Percentiles rank a stretch among this genome's conserved stretches.
Conservation (phyloP, 495 filamentous ascomycete genomes). For the Neurospora africana region DNA sequence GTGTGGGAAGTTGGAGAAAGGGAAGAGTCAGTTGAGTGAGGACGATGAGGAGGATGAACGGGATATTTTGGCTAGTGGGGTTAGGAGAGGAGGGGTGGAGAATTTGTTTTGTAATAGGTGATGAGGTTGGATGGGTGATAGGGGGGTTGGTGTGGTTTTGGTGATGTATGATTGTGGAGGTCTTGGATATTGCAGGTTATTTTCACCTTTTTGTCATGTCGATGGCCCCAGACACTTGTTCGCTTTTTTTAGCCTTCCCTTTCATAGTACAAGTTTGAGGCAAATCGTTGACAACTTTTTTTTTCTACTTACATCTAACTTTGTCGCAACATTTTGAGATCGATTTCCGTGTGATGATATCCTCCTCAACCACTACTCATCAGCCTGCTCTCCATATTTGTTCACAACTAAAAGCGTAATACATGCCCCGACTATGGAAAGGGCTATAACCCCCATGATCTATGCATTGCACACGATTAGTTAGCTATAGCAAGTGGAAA, state of each 20-base stretch:
- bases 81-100: conserved; percentile 1
- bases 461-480: conserved; percentile 22
- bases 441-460: conserved; percentile 64
- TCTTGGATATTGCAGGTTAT: neutral
- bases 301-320: neutral
- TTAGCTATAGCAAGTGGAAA: neutral
- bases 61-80: conserved; percentile 13
- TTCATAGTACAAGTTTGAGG: too few species aligned
- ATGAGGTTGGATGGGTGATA: conserved; percentile 2
- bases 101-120: conserved; percentile 19
- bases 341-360: neutral
- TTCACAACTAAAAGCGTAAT: conserved; percentile 37
- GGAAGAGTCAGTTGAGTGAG: conserved; percentile 7
- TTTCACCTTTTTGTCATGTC: neutral
- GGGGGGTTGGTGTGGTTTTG: neutral
- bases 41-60: conserved; percentile 19
- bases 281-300: too few species aligned
- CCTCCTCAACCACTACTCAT: neutral
- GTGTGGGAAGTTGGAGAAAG: conserved; percentile 20
- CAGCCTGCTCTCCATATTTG: conserved; percentile 19
- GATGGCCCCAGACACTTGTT: neutral
- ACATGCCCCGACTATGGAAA: conserved; percentile 71
- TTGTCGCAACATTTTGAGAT: neutral
- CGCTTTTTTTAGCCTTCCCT: neutral
- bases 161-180: neutral